phyloP scores from a whole-genome alignment of 1,284 basidiomycete species.

The Pseudozyma sp. region DNA sequence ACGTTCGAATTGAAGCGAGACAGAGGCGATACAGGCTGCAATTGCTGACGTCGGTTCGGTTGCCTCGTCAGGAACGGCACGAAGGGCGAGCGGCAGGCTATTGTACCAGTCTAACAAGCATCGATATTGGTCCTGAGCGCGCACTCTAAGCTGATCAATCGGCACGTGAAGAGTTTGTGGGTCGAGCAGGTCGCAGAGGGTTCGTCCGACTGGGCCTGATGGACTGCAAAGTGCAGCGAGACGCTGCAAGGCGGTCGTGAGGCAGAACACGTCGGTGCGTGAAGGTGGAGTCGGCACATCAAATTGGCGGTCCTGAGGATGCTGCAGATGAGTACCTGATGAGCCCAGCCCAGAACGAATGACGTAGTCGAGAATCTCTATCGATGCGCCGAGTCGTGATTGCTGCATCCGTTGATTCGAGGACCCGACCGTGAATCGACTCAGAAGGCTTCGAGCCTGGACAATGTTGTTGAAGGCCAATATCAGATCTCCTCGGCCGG shows the following conservation, averaged over 20 bases:
- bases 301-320: not conserved
- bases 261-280: not conserved
- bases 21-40: conserved; percentile 12
- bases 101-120: conserved; percentile 13
- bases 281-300: not conserved
- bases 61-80: not conserved
- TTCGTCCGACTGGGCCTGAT: conserved; percentile 1
- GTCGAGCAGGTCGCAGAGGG: not conserved
- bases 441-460: not conserved
- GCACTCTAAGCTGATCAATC: not conserved
- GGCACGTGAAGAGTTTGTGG: not conserved
- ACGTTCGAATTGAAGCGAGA: conserved; percentile 8
- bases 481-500: conserved; percentile 12
- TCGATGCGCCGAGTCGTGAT: not conserved
- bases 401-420: not conserved
- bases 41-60: conserved; percentile 1
- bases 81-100: conserved; percentile 1
- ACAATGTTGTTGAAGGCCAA: conserved; percentile 2
- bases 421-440: not conserved
- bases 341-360: not conserved
- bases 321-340: conserved; percentile 1
- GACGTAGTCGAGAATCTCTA: conserved; percentile 3
- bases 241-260: conserved; percentile 1
- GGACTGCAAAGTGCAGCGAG: conserved; percentile 2
- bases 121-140: conserved; percentile 2